phyloP scores from a whole-genome alignment of 441 rosid species.

The Aquilaria agallochum region DNA sequence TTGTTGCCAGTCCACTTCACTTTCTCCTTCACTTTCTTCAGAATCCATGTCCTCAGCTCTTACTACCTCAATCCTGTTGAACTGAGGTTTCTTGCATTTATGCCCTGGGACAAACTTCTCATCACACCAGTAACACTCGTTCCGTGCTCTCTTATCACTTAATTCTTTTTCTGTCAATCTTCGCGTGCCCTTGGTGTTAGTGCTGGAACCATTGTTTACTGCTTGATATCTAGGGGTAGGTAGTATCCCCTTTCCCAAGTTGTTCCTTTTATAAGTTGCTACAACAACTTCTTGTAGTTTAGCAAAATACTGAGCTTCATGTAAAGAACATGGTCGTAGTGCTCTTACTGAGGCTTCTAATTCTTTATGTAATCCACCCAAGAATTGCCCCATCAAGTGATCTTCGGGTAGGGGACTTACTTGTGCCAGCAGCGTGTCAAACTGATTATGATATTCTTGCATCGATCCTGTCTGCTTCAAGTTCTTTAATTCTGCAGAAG shows the following conservation, averaged over 20 bases:
- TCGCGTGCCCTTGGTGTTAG: background rate
- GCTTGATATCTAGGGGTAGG: background rate
- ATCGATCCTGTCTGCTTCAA: too few species aligned
- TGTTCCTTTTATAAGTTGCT: background rate
- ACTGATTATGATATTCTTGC: too few species aligned
- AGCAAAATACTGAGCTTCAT: background rate
- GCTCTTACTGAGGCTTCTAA: background rate
- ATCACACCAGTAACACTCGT: too few species aligned
- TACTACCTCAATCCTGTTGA: too few species aligned
- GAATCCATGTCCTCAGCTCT: too few species aligned
- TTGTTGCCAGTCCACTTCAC: too few species aligned
- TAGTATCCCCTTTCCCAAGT: background rate
- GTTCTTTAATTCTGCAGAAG: too few species aligned
- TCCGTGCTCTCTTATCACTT: background rate
- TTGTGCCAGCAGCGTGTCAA: too few species aligned
- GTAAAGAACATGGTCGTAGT: background rate
- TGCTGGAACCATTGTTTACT: too few species aligned
- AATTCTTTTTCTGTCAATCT: background rate
- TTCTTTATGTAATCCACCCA: background rate
- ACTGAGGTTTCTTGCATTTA: background rate
- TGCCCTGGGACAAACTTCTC: background rate
- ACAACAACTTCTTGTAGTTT: conserved; percentile 2
- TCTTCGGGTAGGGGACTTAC: background rate
- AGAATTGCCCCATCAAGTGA: background rate
- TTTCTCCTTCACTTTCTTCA: too few species aligned